These are phyloP conservation scores for Rhynchosporium secalis DNA, from an alignment of 2,329 filamentous ascomycete genomes.

Conservation along the genomic window DNA sequence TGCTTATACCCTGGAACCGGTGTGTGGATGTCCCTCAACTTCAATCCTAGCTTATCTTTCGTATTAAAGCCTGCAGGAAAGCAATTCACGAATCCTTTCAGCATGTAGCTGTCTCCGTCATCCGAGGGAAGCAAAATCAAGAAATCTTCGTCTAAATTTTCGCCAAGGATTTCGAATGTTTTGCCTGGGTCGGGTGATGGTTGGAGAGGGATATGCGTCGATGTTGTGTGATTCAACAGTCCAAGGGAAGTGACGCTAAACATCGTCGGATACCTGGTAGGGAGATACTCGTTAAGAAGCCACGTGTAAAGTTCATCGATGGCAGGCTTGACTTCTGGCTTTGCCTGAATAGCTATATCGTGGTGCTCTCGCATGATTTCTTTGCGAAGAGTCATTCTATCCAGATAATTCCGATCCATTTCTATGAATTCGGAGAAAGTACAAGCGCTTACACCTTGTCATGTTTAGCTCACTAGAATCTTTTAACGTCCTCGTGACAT, in stretches of 20 bases:
- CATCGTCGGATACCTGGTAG: conserved; percentile 55
- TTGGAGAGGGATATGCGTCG: conserved; percentile 43
- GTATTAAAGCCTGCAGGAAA: conserved; percentile 61
- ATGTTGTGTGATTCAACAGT: conserved; percentile 49
- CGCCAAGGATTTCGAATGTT: conserved; percentile 50
- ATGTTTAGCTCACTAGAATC: not conserved
- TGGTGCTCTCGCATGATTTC: conserved; percentile 47
- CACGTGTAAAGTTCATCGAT: conserved; percentile 58
- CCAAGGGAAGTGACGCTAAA: conserved; percentile 43
- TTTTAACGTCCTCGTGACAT: not conserved
- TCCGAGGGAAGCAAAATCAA: conserved; percentile 54
- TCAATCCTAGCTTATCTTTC: conserved; percentile 52
- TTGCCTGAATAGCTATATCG: conserved; percentile 44
- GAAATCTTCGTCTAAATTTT: conserved; percentile 60
- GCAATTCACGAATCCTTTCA: conserved; percentile 56
- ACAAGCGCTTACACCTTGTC: conserved; percentile 53
- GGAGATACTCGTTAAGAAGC: conserved; percentile 55
- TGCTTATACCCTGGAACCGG: conserved; percentile 58
- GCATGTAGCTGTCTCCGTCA: conserved; percentile 46
- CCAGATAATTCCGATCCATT: conserved; percentile 59
- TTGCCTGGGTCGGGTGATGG: conserved; percentile 39
- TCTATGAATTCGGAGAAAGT: conserved; percentile 54
- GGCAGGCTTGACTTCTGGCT: conserved; percentile 44
- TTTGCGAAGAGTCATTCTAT: conserved; percentile 51
- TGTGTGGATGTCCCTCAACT: conserved; percentile 55